Evolutionary conservation across 1,284 basidiomycete genomes (phyloP), one percentile per base, ranked within the genome.

Genomic region (Leccinum glutinopallens): DNA sequence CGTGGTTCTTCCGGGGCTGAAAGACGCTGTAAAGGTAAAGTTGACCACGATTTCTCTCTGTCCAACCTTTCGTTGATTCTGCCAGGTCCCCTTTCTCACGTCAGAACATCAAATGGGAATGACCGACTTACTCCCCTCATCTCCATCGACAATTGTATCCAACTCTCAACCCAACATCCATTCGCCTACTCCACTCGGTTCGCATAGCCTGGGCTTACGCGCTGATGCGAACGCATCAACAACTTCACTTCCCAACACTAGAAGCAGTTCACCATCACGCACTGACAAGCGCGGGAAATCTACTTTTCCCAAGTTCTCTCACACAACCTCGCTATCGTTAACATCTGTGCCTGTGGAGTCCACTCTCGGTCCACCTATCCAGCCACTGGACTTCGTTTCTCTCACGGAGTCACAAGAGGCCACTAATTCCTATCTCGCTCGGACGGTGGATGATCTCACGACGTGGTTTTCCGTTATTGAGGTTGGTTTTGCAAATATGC

Each of bases 401-500:
- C 77, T 95, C 49, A 82, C 87, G 62, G 79, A 80, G 17, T 82
- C 82, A 12, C 81, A 81, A 43, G 89, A 91, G 37, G 83, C 83
- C 41, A 89, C 92, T 0, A 90, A 93, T 68, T 77, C 80, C 1
- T 89, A 92, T 72, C 82, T 98, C 49, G 88, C 88, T 43, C 80
- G 81, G 58, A 92, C 90, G 1, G 87, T 97, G 8, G 90, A 92
- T 64, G 90, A 93, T 69, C 83, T 98, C 54, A 83, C 87, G 3
- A 82, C 85, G 68, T 97, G 94, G 94, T 78, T 98, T 62, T 84
- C 87, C 4, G 83, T 89, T 1, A 85, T 97, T 1, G 92, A 94
- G 75, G 77, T 76, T 9, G 93, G 92, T 1, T 78, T 96, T 41
- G 83, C 81, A 60, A 84, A 81, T 58, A 80, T 96, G 68, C 78